Conservation (phyloP, 2,329 filamentous ascomycete species). For the Colletotrichum sp. region DNA sequence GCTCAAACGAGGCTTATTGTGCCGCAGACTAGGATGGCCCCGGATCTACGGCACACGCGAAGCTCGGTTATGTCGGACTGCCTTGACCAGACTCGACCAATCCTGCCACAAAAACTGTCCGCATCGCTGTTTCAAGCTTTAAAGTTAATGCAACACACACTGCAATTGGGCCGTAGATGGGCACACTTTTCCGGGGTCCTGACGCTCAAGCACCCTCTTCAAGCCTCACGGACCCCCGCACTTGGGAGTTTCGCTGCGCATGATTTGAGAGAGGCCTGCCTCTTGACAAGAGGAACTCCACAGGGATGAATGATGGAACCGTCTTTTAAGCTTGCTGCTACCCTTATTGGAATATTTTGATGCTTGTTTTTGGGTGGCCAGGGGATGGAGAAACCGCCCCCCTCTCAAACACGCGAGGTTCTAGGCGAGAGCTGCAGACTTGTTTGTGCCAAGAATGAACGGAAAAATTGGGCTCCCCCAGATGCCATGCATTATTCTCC, state of each 20-base stretch:
- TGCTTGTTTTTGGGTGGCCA: not conserved
- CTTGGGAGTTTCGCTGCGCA: not conserved
- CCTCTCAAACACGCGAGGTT: not conserved
- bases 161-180: not conserved
- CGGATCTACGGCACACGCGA: not conserved
- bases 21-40: constrained; percentile 2
- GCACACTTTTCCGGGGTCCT: not conserved
- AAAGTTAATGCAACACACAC: constrained; percentile 2
- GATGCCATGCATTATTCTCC: not conserved
- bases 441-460: constrained; percentile 10
- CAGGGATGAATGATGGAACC: not conserved
- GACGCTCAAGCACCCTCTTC: not conserved
- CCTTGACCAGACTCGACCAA: not conserved
- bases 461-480: not conserved
- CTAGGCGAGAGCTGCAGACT: not conserved
- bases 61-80: constrained; percentile 1
- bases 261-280: not conserved
- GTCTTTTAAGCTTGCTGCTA: not conserved
- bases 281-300: not conserved
- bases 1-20: constrained; percentile 13
- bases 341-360: not conserved
- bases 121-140: constrained; percentile 16
- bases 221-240: not conserved
- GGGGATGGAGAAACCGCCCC: not conserved
- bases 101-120: constrained; percentile 12